Percentiles rank a stretch among this genome's conserved stretches.
Evolutionary conservation across 169 alveolate species (phyloP).

Genomic region (Cryptosporidium ubiquitum): DNA sequence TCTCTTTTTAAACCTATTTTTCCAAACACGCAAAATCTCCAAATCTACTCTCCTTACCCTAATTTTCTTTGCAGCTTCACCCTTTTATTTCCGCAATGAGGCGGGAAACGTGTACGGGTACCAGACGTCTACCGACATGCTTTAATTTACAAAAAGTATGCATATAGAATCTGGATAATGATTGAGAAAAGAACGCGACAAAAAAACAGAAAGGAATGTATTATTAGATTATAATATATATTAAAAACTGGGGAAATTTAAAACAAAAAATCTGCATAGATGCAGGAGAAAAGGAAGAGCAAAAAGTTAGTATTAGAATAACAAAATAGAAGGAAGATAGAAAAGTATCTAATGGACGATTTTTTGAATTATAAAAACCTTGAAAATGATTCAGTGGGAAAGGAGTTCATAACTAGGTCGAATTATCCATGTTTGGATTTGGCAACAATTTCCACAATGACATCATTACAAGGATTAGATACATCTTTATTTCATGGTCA

Average conservation of each 20-base stretch:
- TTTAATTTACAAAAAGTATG: conserved; percentile 2
- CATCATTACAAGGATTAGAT: conserved; percentile 43
- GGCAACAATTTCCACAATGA: conserved; percentile 43
- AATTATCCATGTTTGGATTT: conserved; percentile 1
- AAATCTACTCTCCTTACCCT: too few relatives aligned
- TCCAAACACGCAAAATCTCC: too few relatives aligned
- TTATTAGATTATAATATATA: neutral
- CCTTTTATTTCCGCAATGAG: neutral
- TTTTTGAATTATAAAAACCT: neutral
- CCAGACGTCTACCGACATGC: neutral
- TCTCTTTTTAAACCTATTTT: neutral
- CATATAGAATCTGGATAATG: conserved; percentile 7
- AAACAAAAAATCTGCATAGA: neutral
- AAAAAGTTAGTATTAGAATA: neutral
- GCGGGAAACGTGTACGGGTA: conserved; percentile 13
- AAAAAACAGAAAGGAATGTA: neutral
- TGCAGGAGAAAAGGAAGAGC: neutral
- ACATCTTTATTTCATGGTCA: conserved; percentile 29
- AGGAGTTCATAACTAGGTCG: neutral
- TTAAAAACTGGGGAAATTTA: neutral
- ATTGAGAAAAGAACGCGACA: neutral
- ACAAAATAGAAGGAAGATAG: neutral
- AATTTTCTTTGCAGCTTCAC: too few relatives aligned
- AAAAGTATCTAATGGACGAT: conserved; percentile 12
- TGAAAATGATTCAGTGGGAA: conserved; percentile 9